phyloP scores from a whole-genome alignment of 2,329 filamentous ascomycete species.

The Penicillium oxalicum region DNA sequence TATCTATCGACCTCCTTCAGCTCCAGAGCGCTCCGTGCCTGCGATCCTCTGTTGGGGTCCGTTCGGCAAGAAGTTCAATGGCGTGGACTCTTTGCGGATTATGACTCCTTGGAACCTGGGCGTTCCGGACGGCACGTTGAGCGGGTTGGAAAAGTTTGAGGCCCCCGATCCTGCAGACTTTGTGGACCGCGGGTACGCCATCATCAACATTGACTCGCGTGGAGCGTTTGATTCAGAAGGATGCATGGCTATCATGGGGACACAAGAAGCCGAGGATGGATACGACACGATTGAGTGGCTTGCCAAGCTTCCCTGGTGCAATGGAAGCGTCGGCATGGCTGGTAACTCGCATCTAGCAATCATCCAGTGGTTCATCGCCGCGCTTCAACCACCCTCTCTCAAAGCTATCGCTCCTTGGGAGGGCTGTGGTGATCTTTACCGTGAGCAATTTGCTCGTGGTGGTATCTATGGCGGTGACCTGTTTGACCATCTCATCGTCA shows the following conservation, averaged over 20 bases:
- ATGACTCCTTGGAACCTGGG: conserved; percentile 38
- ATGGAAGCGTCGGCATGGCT: conserved; percentile 39
- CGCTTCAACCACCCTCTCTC: conserved; percentile 38
- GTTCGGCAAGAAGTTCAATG: conserved; percentile 44
- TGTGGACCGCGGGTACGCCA: conserved; percentile 30
- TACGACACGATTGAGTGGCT: conserved; percentile 43
- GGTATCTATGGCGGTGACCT: conserved; percentile 35
- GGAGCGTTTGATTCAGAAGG: conserved; percentile 34
- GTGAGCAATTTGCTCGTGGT: conserved; percentile 44
- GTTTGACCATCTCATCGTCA: conserved; percentile 38
- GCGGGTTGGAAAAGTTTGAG: conserved; percentile 40
- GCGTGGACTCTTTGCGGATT: conserved; percentile 31
- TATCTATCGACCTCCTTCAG: conserved; percentile 39
- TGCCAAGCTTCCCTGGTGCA: conserved; percentile 42
- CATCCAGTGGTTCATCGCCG: conserved; percentile 41
- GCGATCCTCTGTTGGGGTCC: conserved; percentile 42
- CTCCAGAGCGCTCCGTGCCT: conserved; percentile 30
- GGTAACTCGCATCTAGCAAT: conserved; percentile 43
- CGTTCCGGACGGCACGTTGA: conserved; percentile 23
- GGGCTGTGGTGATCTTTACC: conserved; percentile 43
- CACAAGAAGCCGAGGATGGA: conserved; percentile 43
- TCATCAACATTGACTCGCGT: conserved; percentile 32
- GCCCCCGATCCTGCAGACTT: conserved; percentile 37
- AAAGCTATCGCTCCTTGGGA: conserved; percentile 41
- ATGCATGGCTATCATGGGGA: conserved; percentile 34